These are phyloP conservation scores for Linnemannia exigua DNA, from an alignment of 192 early-diverging fungal genomes.

Conservation along the genomic window DNA sequence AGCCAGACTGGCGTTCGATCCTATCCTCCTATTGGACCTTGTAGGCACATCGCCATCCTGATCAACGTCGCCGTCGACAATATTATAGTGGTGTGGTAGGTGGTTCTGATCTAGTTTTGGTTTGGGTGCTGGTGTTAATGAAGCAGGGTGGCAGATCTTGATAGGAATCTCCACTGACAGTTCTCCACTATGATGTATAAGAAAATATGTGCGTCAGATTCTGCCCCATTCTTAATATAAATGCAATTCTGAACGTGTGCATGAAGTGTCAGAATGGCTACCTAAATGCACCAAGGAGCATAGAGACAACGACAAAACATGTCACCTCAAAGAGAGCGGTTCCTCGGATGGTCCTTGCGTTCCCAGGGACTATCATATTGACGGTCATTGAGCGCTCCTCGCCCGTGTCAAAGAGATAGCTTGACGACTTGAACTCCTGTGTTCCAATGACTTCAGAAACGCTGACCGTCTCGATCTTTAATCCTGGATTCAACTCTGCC, in stretches of 20 bases:
- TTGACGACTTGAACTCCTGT: conserved; percentile 67
- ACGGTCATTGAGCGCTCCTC: conserved; percentile 68
- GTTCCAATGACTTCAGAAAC: conserved; percentile 57
- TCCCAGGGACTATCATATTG: conserved; percentile 69
- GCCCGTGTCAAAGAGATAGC: conserved; percentile 70
- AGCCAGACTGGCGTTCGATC: conserved; percentile 29
- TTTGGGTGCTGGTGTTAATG: conserved; percentile 60
- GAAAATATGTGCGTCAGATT: no score
- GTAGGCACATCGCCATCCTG: conserved; percentile 18
- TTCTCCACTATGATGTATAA: no score
- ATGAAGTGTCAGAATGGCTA: conserved; percentile 10
- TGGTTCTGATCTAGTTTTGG: conserved; percentile 55
- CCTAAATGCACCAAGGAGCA: conserved; percentile 62
- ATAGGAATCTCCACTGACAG: conserved; percentile 68
- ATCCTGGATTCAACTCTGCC: conserved; percentile 54
- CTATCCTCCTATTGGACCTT: conserved; percentile 21
- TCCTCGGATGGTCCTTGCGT: conserved; percentile 67
- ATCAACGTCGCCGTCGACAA: conserved; percentile 56
- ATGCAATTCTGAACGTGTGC: no score
- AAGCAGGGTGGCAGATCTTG: conserved; percentile 69
- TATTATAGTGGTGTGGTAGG: conserved; percentile 59
- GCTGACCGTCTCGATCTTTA: conserved; percentile 61
- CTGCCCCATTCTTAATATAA: no score
- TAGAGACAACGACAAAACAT: conserved; percentile 60
- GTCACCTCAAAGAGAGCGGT: conserved; percentile 69